Evolutionary conservation across 148 eudicot genomes (phyloP).

Genomic region (Camellia lanceoleosa): DNA sequence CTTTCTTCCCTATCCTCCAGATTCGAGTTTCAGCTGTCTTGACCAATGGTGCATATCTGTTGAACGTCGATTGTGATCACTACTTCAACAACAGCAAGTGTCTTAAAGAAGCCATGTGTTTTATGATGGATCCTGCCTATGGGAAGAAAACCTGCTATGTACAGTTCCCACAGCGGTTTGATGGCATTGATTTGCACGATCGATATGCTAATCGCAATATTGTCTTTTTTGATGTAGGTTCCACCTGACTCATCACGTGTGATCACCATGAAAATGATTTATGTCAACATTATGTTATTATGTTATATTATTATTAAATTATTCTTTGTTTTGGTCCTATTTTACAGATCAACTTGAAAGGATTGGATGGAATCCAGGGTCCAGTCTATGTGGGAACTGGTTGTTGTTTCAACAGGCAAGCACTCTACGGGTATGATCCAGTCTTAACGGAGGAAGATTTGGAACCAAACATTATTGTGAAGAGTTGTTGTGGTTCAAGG

Average conservation of each 20-base stretch:
- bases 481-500: conserved; percentile 79
- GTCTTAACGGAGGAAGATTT: conserved; percentile 85
- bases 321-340: conserved; percentile 11
- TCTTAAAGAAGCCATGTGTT: conserved; percentile 98
- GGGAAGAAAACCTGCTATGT: conserved; percentile 94
- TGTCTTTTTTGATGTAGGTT: conserved; percentile 92
- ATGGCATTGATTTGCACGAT: conserved; percentile 96
- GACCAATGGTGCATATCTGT: conserved; percentile 88
- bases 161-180: conserved; percentile 94
- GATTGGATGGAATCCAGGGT: conserved; percentile 92
- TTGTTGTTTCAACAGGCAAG: conserved; percentile 96
- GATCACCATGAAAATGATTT: background rate
- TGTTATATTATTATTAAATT: background rate
- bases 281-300: background rate
- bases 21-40: conserved; percentile 97
- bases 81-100: conserved; percentile 95
- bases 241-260: conserved; percentile 3
- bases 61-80: conserved; percentile 99
- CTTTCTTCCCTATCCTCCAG: conserved; percentile 37
- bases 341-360: conserved; percentile 93
- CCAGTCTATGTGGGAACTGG: conserved; percentile 99
- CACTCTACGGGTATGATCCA: conserved; percentile 96
- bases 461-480: conserved; percentile 82
- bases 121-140: conserved; percentile 89
- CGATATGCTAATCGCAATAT: conserved; percentile 97